phyloP scores from a whole-genome alignment of 768 basidiomycete species.

The Megacollybia marginata region DNA sequence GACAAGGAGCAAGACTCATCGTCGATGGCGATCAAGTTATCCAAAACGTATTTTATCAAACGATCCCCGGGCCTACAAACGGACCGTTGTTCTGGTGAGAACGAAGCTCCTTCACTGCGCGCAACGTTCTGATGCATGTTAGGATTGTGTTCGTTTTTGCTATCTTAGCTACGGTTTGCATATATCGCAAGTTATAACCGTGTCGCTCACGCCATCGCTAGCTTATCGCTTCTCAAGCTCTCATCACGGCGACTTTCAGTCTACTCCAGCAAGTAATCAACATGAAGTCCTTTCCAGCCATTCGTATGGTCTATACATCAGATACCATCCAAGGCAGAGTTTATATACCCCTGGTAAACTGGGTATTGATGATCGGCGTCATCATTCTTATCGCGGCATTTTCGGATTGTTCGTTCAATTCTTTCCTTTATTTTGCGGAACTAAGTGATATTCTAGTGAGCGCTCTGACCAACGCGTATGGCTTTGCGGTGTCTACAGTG shows the following conservation, averaged over 20 bases:
- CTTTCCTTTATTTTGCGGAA: too few species aligned
- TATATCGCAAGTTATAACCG: not conserved
- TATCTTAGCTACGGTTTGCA: constrained; percentile 52
- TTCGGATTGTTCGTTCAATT: constrained; percentile 22
- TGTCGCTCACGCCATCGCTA: constrained; percentile 9
- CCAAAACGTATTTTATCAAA: constrained; percentile 51
- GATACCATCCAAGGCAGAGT: constrained; percentile 56
- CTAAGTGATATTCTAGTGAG: constrained; percentile 11
- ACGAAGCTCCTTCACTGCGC: not conserved
- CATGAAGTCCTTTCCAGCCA: constrained; percentile 48
- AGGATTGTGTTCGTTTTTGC: constrained; percentile 61
- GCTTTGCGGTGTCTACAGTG: constrained; percentile 59
- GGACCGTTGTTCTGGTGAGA: constrained; percentile 52
- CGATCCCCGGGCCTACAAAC: constrained; percentile 50
- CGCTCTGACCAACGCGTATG: constrained; percentile 53
- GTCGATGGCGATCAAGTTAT: constrained; percentile 40
- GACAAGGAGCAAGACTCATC: constrained; percentile 62
- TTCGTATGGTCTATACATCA: constrained; percentile 55
- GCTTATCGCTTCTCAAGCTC: constrained; percentile 58
- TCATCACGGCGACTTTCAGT: constrained; percentile 64
- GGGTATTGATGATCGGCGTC: constrained; percentile 44
- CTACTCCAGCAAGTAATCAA: constrained; percentile 60
- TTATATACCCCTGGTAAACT: constrained; percentile 60
- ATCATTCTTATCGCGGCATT: constrained; percentile 53
- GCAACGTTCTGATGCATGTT: not conserved